phyloP scores from a whole-genome alignment of 1,284 basidiomycete species.

The Rhodotorula sp. region DNA sequence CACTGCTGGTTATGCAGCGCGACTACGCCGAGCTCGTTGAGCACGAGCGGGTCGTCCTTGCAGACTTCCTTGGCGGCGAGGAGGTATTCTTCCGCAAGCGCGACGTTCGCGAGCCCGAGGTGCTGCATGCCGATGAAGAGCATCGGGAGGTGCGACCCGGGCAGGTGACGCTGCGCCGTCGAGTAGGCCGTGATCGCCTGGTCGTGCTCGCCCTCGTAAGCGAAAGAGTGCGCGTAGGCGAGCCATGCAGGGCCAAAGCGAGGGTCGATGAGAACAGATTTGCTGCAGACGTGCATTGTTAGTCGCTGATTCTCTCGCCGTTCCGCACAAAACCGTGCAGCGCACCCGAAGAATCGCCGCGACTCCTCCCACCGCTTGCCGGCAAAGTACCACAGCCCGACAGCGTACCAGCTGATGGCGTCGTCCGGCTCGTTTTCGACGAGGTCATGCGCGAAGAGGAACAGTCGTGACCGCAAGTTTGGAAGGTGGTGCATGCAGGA shows the following conservation, averaged over 20 bases:
- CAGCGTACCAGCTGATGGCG: constrained; percentile 95
- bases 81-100: constrained; percentile 83
- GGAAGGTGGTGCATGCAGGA: constrained; percentile 96
- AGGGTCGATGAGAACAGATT: constrained; percentile 95
- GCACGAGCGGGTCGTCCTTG: constrained; percentile 79
- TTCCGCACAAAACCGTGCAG: constrained; percentile 34
- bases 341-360: constrained; percentile 84
- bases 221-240: constrained; percentile 95
- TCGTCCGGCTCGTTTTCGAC: constrained; percentile 91
- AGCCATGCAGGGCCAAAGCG: constrained; percentile 96
- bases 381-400: constrained; percentile 93
- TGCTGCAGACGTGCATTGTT: constrained; percentile 57
- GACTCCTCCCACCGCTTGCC: constrained; percentile 83
- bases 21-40: constrained; percentile 92
- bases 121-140: constrained; percentile 99
- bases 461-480: constrained; percentile 85
- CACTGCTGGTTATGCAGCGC: constrained; percentile 81
- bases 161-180: constrained; percentile 90
- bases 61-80: constrained; percentile 77
- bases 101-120: constrained; percentile 79
- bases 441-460: constrained; percentile 92
- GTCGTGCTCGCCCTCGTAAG: constrained; percentile 95
- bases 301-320: too few species aligned
- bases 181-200: constrained; percentile 98
- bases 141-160: constrained; percentile 90